Base-by-base conservation (phyloP, 192 early-diverging fungal species). In the Chytriomyces hyalinus region DNA sequence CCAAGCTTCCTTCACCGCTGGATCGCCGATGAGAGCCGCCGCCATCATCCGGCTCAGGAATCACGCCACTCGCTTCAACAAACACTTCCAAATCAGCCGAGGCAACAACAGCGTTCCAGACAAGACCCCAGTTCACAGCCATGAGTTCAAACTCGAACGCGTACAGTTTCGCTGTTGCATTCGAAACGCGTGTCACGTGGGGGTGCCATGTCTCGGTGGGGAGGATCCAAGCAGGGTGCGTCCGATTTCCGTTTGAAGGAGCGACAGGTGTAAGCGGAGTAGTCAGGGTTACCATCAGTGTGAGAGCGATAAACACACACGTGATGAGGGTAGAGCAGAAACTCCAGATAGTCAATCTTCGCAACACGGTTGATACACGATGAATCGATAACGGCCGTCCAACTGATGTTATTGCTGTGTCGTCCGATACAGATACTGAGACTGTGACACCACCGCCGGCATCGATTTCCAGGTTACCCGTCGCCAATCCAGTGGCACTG, bases 31-130 rank as follows among this genome's bases (percentile, higher is more conserved):
- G 53, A 71, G 22, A 26, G 50, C 26, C n/a, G 67, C 69, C 22
- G 24, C 13, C 20, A 59, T 48, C 45, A 44, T 22, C 26, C 45
- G 51, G 17, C 49, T 57, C 63, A 65, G 11, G 11, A 24, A 20
- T 26, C 17, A 17, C 67, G 13, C 69, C 69, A n/a, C 49, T 57
- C 20, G 69, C 69, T 71, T 71, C 69, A 10, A 71, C 69, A 60
- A 71, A 71, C 8, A 71, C 69, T 59, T 71, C 69, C 8, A 71
- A 26, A 13, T 71, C 69, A n/a, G 69, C 69, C 10, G 17, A 24
- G 2, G 22, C 11, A 17, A 71, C 69, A 13, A 59, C 48, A 20
- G 53, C 53, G 22, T 50, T 22, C 49, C 48, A 71, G 20, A 71
- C 9, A 9, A 71, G 22, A 8, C 69, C 69, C 69, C 69, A 71